Evolutionary conservation across 163 green algal species (phyloP), one percentile per base, ranked within the genome.

Genomic region (Volvox carteri): DNA sequence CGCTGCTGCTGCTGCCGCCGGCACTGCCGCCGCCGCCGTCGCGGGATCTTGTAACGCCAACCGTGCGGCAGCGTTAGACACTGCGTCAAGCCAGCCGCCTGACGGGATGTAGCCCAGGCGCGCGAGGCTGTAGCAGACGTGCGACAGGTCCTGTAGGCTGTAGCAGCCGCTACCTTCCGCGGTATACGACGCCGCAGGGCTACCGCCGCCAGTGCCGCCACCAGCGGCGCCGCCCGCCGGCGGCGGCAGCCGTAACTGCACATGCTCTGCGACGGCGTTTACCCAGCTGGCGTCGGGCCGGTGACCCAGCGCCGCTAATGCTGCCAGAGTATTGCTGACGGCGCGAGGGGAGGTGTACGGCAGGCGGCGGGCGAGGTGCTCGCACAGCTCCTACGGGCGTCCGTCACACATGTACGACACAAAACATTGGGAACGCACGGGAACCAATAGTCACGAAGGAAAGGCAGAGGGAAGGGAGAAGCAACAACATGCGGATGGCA

Each of bases 281-380:
- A 87, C 44, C 62, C 62, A 79, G 19, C 11, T 44, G 80, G 30
- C 60, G 37, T 11, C 12, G 62, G 80, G 80, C 4, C 35, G 19
- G 62, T 87, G 65, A 4, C 46, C 44, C 30, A 87, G 46, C n/a
- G 44, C 44, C 60, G 65, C 62, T n/a, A 87, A n/a, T 0, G 80
- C 80, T 11, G 62, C 62, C 44, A 87, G 80, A 6, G 80, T 52
- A 62, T 78, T 78, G 46, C 62, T 35, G 41, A 78, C 41, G 62
- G 44, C 65, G 30, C 62, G 80, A 5, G 80, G 80, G 19, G 42
- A 25, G 7, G 37, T 60, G 80, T 79, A 67, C 18, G 62, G 62
- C 62, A 87, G n/a, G 4, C 80, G 44, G 9, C 62, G 62, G 19
- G 9, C 30, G 5, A 87, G 44, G 65, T 87, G 80, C 16, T 67